Base-by-base conservation (phyloP, 2,329 filamentous ascomycete species). In the Aureobasidium vineae region DNA sequence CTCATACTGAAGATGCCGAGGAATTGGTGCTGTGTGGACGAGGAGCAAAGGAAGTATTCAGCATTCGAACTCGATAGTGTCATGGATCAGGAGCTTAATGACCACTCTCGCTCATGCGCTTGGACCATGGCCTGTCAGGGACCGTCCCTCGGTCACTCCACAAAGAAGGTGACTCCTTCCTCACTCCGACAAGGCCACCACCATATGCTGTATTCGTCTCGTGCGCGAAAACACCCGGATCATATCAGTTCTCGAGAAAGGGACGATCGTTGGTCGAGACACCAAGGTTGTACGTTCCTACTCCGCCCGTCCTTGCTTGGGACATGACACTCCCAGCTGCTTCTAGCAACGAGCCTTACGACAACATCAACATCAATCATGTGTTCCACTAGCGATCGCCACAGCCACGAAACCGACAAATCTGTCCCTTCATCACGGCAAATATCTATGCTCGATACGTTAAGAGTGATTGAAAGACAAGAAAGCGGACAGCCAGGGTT, bases 101-200 rank as follows among this genome's bases (percentile, higher is more conserved):
- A 36, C 33, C 33, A 36, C 11, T 36, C 33, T 61, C 43, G 41
- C 23, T 16, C 5, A n/a, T 50, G 57, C 31, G 57, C 57, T 61
- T 13, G 57, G 57, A 40, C 57, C 57, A 61, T 61, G 41, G 1
- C 31, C 57, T 50, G 43, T 61, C 54, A 57, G 41, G n/a, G n/a
- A n/a, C n/a, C n/a, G n/a, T 19, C 16, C 49, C 16, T 28, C 26
- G 21, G 28, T 53, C 54, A 60, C 41, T 50, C 59, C 59, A 63
- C 59, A 40, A 38, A 45, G 50, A 21, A 21, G 19, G n/a, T 28
- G 28, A 52, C 31, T 36, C n/a, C 50, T 11, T 53, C n/a, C 3
- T 7, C 21, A 28, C 16, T 49, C 43, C 43, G 45, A 49, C 5
- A 26, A 28, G 23, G 15, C 23, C 45, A 49, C 43, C n/a, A n/a